Conservation (phyloP, 73 alveolate species). For the Uronychia setigera region DNA sequence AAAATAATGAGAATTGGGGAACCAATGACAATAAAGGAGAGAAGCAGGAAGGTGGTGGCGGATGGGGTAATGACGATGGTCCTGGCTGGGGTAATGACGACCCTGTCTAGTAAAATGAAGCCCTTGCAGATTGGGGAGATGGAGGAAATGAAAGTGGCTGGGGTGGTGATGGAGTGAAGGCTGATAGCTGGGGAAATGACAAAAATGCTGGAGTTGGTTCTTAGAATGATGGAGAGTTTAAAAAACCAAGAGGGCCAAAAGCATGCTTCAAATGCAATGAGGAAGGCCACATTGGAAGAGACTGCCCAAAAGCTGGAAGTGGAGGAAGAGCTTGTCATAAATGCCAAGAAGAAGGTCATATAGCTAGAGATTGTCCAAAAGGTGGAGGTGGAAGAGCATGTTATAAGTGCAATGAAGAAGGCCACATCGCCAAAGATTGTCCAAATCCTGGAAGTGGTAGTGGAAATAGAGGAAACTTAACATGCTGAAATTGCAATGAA, state of each 20-base stretch:
- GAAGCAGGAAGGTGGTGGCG: no score
- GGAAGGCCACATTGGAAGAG: constrained; percentile 36
- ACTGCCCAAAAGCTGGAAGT: constrained; percentile 15
- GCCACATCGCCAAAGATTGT: constrained; percentile 78
- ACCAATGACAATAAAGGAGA: no score
- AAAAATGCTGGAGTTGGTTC: background rate
- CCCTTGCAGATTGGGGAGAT: constrained; percentile 13
- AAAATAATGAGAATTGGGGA: no score
- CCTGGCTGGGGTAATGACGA: background rate
- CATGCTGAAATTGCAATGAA: no score
- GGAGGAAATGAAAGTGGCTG: background rate
- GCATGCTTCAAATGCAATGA: constrained; percentile 36
- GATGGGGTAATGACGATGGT: no score
- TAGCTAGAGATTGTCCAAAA: constrained; percentile 32
- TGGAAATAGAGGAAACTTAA: no score
- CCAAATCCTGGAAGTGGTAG: constrained; percentile 54
- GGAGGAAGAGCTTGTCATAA: constrained; percentile 20
- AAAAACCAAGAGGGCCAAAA: constrained; percentile 1
- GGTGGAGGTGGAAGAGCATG: constrained; percentile 50
- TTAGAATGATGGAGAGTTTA: background rate
- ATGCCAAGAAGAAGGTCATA: constrained; percentile 15
- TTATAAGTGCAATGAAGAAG: constrained; percentile 71
- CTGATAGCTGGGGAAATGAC: background rate
- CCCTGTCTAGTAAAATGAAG: background rate
- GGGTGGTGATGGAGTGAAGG: constrained; percentile 8